Conservation (phyloP, 2,329 filamentous ascomycete species). For the Botrytis cinerea region DNA sequence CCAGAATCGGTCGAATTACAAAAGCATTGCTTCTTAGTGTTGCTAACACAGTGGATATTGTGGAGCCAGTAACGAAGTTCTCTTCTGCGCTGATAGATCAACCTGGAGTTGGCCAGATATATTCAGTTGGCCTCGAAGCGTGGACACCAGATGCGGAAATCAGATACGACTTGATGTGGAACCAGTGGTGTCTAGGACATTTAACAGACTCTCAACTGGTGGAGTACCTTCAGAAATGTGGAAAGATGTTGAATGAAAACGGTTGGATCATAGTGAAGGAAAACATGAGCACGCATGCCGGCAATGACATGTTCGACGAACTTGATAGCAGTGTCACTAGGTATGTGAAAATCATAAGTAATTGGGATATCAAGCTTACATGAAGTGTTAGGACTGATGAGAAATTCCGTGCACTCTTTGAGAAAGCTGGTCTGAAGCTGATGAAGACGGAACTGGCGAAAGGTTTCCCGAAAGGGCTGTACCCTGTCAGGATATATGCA, state of each 20-base stretch:
- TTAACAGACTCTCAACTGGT: slow-evolving; percentile 74
- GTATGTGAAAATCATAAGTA: slow-evolving; percentile 41
- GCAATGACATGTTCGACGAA: slow-evolving; percentile 71
- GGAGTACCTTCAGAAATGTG: slow-evolving; percentile 65
- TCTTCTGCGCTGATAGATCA: slow-evolving; percentile 61
- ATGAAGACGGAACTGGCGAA: slow-evolving; percentile 70
- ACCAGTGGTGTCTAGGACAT: slow-evolving; percentile 87
- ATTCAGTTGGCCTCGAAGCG: slow-evolving; percentile 71
- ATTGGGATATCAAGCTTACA: background rate
- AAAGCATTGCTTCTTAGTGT: slow-evolving; percentile 72
- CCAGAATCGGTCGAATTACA: slow-evolving; percentile 80
- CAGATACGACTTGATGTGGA: slow-evolving; percentile 81
- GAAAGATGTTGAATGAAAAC: slow-evolving; percentile 51
- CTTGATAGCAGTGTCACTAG: slow-evolving; percentile 76
- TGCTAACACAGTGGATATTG: slow-evolving; percentile 72
- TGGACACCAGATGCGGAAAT: slow-evolving; percentile 56
- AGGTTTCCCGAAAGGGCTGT: slow-evolving; percentile 63
- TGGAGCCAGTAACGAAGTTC: slow-evolving; percentile 85
- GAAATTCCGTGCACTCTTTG: slow-evolving; percentile 71
- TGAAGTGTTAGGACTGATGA: slow-evolving; percentile 58
- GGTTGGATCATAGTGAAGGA: slow-evolving; percentile 76
- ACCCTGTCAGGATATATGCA: slow-evolving; percentile 78
- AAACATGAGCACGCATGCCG: slow-evolving; percentile 49
- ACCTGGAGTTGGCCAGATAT: slow-evolving; percentile 62
- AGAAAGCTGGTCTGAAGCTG: slow-evolving; percentile 67